Evolutionary conservation across 768 basidiomycete species (phyloP), one percentile per base, ranked within the genome.

Genomic region (Serendipita sp.): DNA sequence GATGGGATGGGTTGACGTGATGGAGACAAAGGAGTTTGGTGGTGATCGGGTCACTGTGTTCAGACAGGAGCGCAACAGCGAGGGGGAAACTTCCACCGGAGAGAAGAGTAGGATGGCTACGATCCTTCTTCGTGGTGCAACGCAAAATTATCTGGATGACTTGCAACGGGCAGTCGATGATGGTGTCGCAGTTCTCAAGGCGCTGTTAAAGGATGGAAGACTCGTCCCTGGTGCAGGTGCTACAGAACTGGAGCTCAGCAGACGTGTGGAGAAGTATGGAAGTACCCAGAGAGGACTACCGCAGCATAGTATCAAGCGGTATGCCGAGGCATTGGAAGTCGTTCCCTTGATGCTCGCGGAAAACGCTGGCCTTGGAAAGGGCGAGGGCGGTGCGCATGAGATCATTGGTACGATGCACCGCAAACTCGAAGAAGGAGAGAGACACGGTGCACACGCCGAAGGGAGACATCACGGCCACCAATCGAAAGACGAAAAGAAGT

Each of bases 21-120:
- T 98, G 70, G 96, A 99, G 78, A 90, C 88, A 28, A 82, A 86
- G 63, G 96, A 99, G 72, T 86, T 99, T 68, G 96, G 96, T 45
- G 95, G 96, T 3, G 96, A 99, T 75, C 86, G 95, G 63, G 96
- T 98, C 58, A 98, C 94, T 0, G 96, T 99, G 0, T 81, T 99
- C 63, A 80, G 96, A 16, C 96, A 99, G 71, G 81, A 90, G 20
- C 69, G 75, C 1, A 74, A 74, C 16, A 88, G 84, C 30, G 77
- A 77, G 3, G 85, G 82, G 22, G 84, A 80, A 66, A 34, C 42
- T 14, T 79, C 85, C 68, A 74, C 81, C 1, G 66, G 70, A 31
- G 91, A 94, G 71, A 86, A 84, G 73, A 88, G 90, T 4, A 78
- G 82, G 42, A 98, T 91, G 42, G 87, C 96, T 30, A 99, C 95